These are phyloP conservation scores for Selaginella moellendorffii DNA, from an alignment of 75 land plant genomes.

Conservation along the genomic window DNA sequence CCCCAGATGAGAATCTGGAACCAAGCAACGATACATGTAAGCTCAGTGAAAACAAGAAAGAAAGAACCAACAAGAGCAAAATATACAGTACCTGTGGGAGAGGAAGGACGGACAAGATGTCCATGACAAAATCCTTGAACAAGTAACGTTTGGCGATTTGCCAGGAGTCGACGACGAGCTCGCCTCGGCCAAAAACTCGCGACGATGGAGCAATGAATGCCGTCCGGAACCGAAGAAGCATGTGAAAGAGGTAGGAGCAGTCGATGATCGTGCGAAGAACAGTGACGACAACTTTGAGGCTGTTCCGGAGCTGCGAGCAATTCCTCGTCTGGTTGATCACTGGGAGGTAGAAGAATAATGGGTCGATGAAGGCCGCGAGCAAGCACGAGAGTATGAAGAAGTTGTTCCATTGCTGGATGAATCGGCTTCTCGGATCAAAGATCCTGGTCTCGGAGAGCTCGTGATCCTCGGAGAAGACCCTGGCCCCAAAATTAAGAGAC, in stretches of 20 bases:
- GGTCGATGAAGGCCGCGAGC: not conserved
- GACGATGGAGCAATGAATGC: slow-evolving; percentile 5
- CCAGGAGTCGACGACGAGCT: slow-evolving; percentile 4
- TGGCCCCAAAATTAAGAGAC: not conserved
- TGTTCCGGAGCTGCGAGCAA: not conserved
- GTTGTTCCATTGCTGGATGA: slow-evolving; percentile 7
- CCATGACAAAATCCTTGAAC: not conserved
- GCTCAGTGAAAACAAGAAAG: not conserved
- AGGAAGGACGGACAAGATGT: not conserved
- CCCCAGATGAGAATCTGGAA: slow-evolving; percentile 57
- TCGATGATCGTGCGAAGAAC: not conserved
- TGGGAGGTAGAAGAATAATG: slow-evolving; percentile 5
- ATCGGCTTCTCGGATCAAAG: not conserved
- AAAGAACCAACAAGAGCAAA: not conserved
- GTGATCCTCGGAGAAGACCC: slow-evolving; percentile 9
- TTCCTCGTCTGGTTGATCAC: not conserved
- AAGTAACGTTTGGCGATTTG: not conserved
- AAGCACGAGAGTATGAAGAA: slow-evolving; percentile 1
- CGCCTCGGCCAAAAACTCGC: slow-evolving; percentile 4
- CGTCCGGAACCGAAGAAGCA: slow-evolving; percentile 5
- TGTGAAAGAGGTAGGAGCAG: not conserved
- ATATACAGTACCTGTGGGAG: slow-evolving; percentile 7
- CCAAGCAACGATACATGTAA: not conserved
- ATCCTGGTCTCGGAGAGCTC: not conserved
- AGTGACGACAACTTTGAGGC: not conserved